Evolutionary conservation across 768 basidiomycete genomes (phyloP).

Genomic region (Macrolepiota albuminosa): DNA sequence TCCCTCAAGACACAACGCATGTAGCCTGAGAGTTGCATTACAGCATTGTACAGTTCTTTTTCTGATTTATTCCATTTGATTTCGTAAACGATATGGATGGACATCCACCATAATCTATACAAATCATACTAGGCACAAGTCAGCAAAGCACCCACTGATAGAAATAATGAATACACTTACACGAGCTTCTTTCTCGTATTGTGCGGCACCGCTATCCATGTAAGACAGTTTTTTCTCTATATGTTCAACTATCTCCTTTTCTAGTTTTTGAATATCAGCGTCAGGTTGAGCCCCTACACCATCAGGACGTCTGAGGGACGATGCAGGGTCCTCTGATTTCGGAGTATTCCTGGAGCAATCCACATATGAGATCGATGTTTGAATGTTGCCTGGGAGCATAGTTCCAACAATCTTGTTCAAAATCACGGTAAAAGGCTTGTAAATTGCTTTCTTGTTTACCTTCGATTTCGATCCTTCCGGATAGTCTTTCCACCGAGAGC

Average conservation of each 20-base stretch:
- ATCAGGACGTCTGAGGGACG: too few species aligned
- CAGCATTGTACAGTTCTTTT: not conserved
- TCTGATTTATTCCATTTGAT: not conserved
- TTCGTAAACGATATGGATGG: not conserved
- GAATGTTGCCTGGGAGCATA: not conserved
- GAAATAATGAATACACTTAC: not conserved
- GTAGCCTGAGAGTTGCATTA: slow-evolving; percentile 2
- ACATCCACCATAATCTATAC: not conserved
- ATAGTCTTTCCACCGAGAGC: not conserved
- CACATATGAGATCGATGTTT: too few species aligned
- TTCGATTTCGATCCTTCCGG: not conserved
- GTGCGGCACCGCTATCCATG: too few species aligned
- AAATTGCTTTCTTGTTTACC: not conserved
- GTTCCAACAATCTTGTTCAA: not conserved
- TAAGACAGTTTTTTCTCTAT: too few species aligned
- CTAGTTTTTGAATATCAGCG: too few species aligned
- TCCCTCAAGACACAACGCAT: slow-evolving; percentile 4
- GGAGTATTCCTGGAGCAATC: too few species aligned
- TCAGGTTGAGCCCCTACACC: too few species aligned
- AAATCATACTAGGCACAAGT: not conserved
- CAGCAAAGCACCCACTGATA: not conserved
- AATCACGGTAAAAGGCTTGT: not conserved
- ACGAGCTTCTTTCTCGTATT: not conserved
- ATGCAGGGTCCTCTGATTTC: too few species aligned
- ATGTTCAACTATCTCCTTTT: too few species aligned